phyloP scores from a whole-genome alignment of 2,329 filamentous ascomycete genomes.

The Lecanosticta acicola region DNA sequence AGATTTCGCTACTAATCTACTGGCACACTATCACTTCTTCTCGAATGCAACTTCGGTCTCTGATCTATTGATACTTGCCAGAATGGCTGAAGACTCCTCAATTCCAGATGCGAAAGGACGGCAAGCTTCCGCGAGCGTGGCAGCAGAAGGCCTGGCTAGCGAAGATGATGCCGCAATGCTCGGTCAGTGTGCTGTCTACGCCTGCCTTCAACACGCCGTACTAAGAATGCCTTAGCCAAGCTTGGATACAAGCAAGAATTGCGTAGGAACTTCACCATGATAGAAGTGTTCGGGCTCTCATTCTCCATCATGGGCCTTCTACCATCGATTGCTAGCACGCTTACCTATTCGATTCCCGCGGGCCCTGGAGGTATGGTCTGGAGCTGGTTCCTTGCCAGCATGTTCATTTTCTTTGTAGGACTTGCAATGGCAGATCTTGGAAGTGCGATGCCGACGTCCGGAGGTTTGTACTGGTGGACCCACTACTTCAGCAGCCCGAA shows the following conservation, averaged over 20 bases:
- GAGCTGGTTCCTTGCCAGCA: slow-evolving; percentile 56
- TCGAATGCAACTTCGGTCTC: neutral
- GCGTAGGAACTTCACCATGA: slow-evolving; percentile 55
- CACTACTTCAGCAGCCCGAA: slow-evolving; percentile 54
- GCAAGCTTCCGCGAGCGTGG: slow-evolving; percentile 2
- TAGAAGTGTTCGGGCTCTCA: slow-evolving; percentile 53
- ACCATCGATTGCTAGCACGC: slow-evolving; percentile 55
- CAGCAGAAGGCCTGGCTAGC: slow-evolving; percentile 27
- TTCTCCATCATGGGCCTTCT: slow-evolving; percentile 54
- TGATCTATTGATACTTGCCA: neutral
- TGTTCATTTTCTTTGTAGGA: slow-evolving; percentile 49
- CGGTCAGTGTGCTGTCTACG: slow-evolving; percentile 22
- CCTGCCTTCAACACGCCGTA: neutral
- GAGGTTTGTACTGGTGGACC: slow-evolving; percentile 55
- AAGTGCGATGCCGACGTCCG: slow-evolving; percentile 51
- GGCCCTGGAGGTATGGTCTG: slow-evolving; percentile 59
- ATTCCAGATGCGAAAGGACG: neutral
- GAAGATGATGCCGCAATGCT: slow-evolving; percentile 40
- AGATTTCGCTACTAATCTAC: too few relatives aligned
- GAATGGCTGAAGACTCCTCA: neutral
- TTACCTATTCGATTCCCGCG: slow-evolving; percentile 54
- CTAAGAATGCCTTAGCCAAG: slow-evolving; percentile 14
- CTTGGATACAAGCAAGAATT: slow-evolving; percentile 55
- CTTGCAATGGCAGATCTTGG: slow-evolving; percentile 50
- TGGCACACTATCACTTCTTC: neutral